phyloP scores from a whole-genome alignment of 2,329 filamentous ascomycete species.

The Fusarium subglutinans region DNA sequence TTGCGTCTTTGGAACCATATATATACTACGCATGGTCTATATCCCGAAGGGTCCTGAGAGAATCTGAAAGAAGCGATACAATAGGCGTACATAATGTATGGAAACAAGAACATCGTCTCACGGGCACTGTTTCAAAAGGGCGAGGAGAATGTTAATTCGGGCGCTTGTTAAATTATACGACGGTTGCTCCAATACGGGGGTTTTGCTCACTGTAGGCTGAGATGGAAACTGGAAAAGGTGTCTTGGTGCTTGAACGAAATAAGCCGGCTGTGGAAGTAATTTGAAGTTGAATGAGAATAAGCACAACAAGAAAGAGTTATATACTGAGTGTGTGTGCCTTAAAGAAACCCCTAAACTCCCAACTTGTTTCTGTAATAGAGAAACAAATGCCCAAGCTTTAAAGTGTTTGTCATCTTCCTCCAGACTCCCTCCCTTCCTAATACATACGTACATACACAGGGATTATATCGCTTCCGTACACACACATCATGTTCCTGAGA shows the following conservation, averaged over 20 bases:
- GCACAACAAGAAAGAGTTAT: constrained; percentile 22
- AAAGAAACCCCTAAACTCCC: constrained; percentile 32
- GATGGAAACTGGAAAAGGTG: not conserved
- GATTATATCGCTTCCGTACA: not conserved
- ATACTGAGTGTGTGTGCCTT: constrained; percentile 12
- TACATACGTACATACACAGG: constrained; percentile 33
- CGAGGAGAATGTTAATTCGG: not conserved
- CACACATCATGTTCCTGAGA: constrained; percentile 16
- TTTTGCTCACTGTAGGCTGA: not conserved
- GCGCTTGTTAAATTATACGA: not conserved
- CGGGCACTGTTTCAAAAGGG: constrained; percentile 7
- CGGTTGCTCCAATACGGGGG: not conserved
- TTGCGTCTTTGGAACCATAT: constrained; percentile 37
- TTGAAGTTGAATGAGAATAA: constrained; percentile 2
- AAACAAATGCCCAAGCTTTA: constrained; percentile 27
- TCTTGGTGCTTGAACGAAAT: not conserved
- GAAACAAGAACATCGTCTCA: constrained; percentile 26
- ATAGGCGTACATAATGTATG: constrained; percentile 19
- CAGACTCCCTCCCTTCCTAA: not conserved
- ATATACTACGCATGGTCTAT: constrained; percentile 22
- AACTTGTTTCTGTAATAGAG: constrained; percentile 19
- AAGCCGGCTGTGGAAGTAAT: not conserved
- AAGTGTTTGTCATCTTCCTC: constrained; percentile 9
- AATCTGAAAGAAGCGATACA: not conserved
- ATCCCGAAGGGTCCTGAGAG: constrained; percentile 15